Base-by-base conservation (phyloP, 805 yeast genomes). In the Hanseniaspora singularis region DNA sequence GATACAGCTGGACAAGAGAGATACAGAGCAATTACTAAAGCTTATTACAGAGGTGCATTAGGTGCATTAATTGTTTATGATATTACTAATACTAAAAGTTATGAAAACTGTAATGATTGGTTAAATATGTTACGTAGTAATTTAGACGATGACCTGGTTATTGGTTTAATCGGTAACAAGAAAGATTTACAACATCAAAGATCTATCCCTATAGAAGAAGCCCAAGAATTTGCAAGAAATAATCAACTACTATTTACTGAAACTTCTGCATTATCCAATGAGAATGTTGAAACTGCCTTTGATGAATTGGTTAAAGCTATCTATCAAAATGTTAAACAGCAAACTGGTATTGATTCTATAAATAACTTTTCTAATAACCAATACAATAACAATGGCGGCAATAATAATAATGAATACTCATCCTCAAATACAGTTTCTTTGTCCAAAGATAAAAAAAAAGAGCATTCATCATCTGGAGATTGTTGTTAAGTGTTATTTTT, bases 1-100 rank as follows among this genome's bases (percentile, higher is more conserved):
- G 98, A 89, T 65, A 89, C 98, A 31, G 98, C 98, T 2, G 98
- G 98, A 51, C 98, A 89, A 69, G 98, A 89, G 66, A 78, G 98
- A 64, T 89, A 92, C 70, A 77, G 98, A 57, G 97, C 98, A 38
- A 89, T 89, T 64, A 92, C 98, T 27, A 79, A 92, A 49, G 97
- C 97, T 5, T 89, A 89, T 68, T 89, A 89, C 64, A 76, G 98
- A 62, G 98, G 97, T 34, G 97, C 98, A 1, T 95, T 88, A 46
- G 98, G 98, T 51, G 97, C 97, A 3, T 72, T 89, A 57, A 81
- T 89, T 50, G 95, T 89, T 53, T 89, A 89, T 66, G 98, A 89
- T 67, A 89, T 89, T 58, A 77, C 96, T 51, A 89, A 89, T 69
- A 75, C 88, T 12, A 87, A 81, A 59, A 74, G 86, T 44, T 87